Evolutionary conservation across 2,329 filamentous ascomycete genomes (phyloP), one percentile per base, ranked within the genome.

Genomic region (Sclerotinia subarctica): DNA sequence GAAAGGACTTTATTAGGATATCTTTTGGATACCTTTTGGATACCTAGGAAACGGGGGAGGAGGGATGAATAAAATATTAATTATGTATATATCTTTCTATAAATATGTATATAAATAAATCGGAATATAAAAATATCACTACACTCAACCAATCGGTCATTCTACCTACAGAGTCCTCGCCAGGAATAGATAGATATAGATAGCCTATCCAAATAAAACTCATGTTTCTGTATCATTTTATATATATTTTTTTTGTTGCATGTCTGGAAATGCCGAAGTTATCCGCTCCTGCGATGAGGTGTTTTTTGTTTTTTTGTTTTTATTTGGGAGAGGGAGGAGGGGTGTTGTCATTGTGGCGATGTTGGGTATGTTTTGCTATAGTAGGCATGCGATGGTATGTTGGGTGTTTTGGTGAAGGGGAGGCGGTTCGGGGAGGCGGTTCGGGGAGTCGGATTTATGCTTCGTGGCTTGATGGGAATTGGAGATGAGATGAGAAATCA

Each of bases 241-340:
- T n/a, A n/a, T n/a, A n/a, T n/a, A n/a, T n/a, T 38, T 35, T 19
- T 47, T 49, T 62, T 62, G 58, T 62, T 62, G 58, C 58, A 62
- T 13, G 0, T 62, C 58, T 49, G 21, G 21, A 49, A 62, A 62
- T 62, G 58, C 44, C 58, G 44, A 62, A 62, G 58, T 62, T 62
- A 51, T 62, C 58, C 58, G 58, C 29, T 49, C 26, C 44, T 60
- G 32, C 11, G 26, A 35, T 29, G n/a, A 35, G 10, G 19, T 42
- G 13, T 17, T 47, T 46, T 49, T 21, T 3, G 10, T 10, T n/a
- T 17, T 24, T 24, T 35, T n/a, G n/a, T 35, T 35, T 47, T 21
- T 49, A 4, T 42, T 42, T 15, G 13, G 38, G 42, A 35, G 7
- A n/a, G 29, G 29, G 19, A 1, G n/a, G 13, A n/a, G 32, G 29